Percentiles rank a stretch among this genome's conserved stretches.
phyloP scores from a whole-genome alignment of 1,284 basidiomycete genomes.

The Vanrija sp. region DNA sequence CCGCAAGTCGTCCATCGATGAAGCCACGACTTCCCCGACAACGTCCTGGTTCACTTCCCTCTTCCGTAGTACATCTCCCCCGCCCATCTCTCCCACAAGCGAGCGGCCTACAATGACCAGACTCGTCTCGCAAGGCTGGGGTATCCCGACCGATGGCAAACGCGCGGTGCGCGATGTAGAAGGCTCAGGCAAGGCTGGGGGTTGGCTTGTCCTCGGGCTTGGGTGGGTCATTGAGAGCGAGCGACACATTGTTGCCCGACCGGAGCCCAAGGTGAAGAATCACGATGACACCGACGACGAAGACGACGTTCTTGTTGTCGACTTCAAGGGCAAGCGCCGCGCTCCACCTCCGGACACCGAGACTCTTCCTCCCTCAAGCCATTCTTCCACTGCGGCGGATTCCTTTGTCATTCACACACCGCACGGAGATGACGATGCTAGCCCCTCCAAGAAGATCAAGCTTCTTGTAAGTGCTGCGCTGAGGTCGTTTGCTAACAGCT shows the following conservation, averaged over 20 bases:
- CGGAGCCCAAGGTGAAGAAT: not conserved
- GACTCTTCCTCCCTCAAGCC: not conserved
- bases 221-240: conserved; percentile 36
- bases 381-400: conserved; percentile 7
- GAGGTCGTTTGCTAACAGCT: conserved; percentile 1
- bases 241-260: not conserved
- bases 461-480: conserved; percentile 25
- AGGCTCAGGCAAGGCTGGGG: conserved; percentile 41
- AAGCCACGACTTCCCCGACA: conserved; percentile 4
- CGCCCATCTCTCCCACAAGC: not conserved
- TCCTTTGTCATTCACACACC: conserved; percentile 11
- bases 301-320: conserved; percentile 16
- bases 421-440: conserved; percentile 4
- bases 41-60: conserved; percentile 16
- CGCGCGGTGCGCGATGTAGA: conserved; percentile 38
- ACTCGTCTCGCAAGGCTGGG: conserved; percentile 26
- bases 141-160: conserved; percentile 39
- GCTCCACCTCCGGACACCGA: not conserved
- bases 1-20: not conserved
- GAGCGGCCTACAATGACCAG: no score
- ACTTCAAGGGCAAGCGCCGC: conserved; percentile 14
- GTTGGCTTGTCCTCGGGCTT: conserved; percentile 41
- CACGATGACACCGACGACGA: not conserved
- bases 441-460: conserved; percentile 15
- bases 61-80: conserved; percentile 8